These are phyloP conservation scores for Pseudogymnoascus sp. DNA, from an alignment of 2,329 filamentous ascomycete genomes.

Conservation along the genomic window DNA sequence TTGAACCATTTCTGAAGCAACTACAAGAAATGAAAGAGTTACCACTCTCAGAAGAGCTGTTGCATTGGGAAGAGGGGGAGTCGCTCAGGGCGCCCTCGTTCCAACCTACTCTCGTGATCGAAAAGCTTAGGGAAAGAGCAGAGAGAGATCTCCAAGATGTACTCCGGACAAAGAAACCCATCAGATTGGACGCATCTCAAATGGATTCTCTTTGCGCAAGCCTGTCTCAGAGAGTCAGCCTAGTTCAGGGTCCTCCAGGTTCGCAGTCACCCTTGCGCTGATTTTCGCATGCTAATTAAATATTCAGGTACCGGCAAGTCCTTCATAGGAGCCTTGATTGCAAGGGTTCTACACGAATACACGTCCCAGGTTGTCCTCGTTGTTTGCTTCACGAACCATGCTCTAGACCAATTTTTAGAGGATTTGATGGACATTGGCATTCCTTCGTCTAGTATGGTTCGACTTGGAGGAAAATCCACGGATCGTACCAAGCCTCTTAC, in stretches of 20 bases:
- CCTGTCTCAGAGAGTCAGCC: constrained; percentile 44
- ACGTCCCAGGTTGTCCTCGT: constrained; percentile 51
- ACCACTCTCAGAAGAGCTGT: constrained; percentile 47
- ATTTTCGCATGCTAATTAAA: constrained; percentile 11
- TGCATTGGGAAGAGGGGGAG: constrained; percentile 30
- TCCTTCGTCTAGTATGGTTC: constrained; percentile 41
- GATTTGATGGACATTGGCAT: constrained; percentile 57
- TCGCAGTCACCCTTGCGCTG: constrained; percentile 5
- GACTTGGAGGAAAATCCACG: constrained; percentile 55
- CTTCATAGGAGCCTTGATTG: constrained; percentile 59
- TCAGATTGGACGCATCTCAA: constrained; percentile 48
- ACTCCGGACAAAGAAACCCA: constrained; percentile 25
- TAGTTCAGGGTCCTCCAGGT: constrained; percentile 66
- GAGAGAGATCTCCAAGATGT: constrained; percentile 28
- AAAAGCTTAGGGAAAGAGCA: constrained; percentile 18
- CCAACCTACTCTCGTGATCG: constrained; percentile 21
- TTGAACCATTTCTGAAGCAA: constrained; percentile 56
- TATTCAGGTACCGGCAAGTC: constrained; percentile 63
- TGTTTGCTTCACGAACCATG: constrained; percentile 62
- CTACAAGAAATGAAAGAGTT: constrained; percentile 50
- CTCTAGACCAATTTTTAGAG: constrained; percentile 57
- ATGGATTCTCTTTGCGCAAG: constrained; percentile 47
- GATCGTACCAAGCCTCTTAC: constrained; percentile 40
- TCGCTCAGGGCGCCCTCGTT: constrained; percentile 14
- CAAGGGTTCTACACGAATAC: constrained; percentile 45